Evolutionary conservation across 2,329 filamentous ascomycete genomes (phyloP).

Genomic region (Beauveria scarabaeidicola): DNA sequence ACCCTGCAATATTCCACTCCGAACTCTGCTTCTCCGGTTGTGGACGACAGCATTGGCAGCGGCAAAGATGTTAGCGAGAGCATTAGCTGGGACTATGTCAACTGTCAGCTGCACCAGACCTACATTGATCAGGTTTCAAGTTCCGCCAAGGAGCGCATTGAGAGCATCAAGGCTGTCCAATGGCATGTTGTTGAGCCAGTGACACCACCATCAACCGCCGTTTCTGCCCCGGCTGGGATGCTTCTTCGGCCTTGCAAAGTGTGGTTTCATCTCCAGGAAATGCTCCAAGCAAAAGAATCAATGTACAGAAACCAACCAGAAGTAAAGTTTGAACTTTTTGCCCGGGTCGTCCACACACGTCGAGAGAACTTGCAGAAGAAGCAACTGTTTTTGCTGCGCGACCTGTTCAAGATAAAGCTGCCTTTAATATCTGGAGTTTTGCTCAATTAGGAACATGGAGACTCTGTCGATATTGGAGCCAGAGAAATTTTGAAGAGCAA

Average conservation of each 20-base stretch:
- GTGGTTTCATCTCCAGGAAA: constrained; percentile 57
- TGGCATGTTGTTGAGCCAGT: background rate
- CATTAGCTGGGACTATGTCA: constrained; percentile 32
- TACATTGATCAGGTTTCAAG: background rate
- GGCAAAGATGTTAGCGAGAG: constrained; percentile 17
- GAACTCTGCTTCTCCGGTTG: background rate
- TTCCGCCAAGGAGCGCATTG: background rate
- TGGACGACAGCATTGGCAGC: background rate
- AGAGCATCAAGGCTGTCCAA: background rate
- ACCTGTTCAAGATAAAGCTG: constrained; percentile 50
- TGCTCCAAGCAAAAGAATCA: constrained; percentile 37
- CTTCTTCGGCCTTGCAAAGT: constrained; percentile 26
- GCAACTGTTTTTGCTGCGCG: constrained; percentile 57
- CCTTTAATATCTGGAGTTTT: constrained; percentile 36
- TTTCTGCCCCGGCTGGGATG: background rate
- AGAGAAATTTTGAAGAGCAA: constrained; percentile 17
- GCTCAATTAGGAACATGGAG: constrained; percentile 20
- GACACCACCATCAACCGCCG: background rate
- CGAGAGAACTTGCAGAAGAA: constrained; percentile 40
- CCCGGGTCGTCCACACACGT: constrained; percentile 48
- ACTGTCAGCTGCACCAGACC: constrained; percentile 2
- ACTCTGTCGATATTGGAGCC: constrained; percentile 19
- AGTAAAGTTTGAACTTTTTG: constrained; percentile 53
- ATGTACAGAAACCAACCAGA: constrained; percentile 26
- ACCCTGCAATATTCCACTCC: constrained; percentile 27